Evolutionary conservation across 129 eudicot species (phyloP), one percentile per base, ranked within the genome.

Genomic region (Flaveria linearis): DNA sequence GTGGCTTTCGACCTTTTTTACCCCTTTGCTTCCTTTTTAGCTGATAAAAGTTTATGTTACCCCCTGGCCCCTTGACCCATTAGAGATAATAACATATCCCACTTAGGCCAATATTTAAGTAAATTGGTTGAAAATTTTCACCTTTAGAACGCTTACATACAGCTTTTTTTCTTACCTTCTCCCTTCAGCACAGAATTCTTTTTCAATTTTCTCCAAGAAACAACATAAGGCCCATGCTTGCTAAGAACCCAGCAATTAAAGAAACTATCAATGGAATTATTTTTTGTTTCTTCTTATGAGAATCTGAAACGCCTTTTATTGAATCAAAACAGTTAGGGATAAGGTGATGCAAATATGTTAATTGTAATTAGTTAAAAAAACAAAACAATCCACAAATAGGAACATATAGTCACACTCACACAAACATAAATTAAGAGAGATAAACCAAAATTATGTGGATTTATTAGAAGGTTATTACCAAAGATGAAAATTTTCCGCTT

Each of bases 191-290:
- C 76, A 0, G 70, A 39, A 5, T 22, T 75, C 73, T 66, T 82
- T 73, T 49, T 85, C 81, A 39, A 67, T 57, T 78, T 79, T 72
- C 46, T 79, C 76, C 72, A 75, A 50, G 72, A 4, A 33, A 66
- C 5, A 6, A 63, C 25, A 62, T 16, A 46, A 85, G 36, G 58
- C 84, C 69, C 16, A 79, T 4, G 52, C 73, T 69, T 18, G 79
- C 58, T 12, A 55, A 45, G 20, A 62, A 9, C 42, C 71, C 80
- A 0, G 33, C 33, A 23, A 58, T 46, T 53, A 55, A 52, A 41
- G 74, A 57, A 17, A 73, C 28, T 30, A 78, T 26, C 63, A 83
- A 80, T 0, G 80, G 76, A 6, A 80, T 57, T 36, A 80, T 26
- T 72, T 72, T 79, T 6, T 15, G 17, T 45, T 80, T 74, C 75